Evolutionary conservation across 2,329 filamentous ascomycete species (phyloP).

Genomic region (Botrytis sinoallii): DNA sequence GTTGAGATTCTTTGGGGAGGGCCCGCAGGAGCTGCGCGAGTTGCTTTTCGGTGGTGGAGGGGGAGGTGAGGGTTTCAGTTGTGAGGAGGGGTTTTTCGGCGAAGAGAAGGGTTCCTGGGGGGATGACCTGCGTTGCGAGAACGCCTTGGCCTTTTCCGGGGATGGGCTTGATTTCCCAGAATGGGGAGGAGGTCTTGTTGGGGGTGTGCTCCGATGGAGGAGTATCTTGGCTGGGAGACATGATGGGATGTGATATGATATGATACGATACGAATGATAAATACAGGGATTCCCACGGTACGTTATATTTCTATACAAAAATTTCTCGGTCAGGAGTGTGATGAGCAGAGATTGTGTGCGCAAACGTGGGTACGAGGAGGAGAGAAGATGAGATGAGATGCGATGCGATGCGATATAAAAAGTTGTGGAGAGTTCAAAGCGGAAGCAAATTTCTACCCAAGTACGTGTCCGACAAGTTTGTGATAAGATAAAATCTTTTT

Average conservation of each 20-base stretch:
- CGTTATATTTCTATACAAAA: background rate
- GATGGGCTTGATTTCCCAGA: conserved; percentile 29
- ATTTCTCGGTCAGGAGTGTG: no score
- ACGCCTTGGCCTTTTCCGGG: conserved; percentile 34
- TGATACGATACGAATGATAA: background rate
- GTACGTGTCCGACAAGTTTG: background rate
- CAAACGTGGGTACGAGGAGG: background rate
- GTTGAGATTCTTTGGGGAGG: conserved; percentile 25
- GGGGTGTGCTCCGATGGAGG: conserved; percentile 3
- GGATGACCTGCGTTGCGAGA: conserved; percentile 29
- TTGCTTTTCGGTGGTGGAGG: conserved; percentile 28
- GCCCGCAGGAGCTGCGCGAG: conserved; percentile 27
- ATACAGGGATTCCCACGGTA: background rate
- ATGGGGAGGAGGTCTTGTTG: conserved; percentile 10
- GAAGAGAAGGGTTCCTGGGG: conserved; percentile 34
- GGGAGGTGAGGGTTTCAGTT: conserved; percentile 28
- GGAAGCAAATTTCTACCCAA: conserved; percentile 5
- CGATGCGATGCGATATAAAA: background rate
- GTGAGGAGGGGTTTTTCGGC: conserved; percentile 35
- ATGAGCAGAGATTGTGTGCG: background rate
- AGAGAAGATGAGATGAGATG: no score
- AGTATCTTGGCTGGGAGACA: conserved; percentile 25
- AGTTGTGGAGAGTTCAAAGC: background rate
- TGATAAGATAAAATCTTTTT: conserved; percentile 18
- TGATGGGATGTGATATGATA: background rate